Evolutionary conservation across 2,329 filamentous ascomycete genomes (phyloP).

Genomic region (Lasiodiplodia hormozganensis): DNA sequence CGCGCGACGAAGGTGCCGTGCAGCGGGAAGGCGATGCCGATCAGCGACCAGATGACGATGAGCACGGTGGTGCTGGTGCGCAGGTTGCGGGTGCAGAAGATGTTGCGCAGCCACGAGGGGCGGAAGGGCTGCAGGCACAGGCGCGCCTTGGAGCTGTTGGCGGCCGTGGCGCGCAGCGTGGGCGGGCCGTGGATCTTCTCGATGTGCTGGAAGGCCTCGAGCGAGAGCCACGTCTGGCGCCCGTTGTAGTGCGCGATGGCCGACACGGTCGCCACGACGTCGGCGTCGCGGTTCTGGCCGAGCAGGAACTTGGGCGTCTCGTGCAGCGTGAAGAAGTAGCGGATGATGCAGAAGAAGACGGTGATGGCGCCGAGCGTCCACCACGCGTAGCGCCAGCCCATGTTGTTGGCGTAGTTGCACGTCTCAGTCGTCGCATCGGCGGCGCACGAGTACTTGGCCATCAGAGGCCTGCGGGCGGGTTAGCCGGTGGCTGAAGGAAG

Average conservation of each 20-base stretch:
- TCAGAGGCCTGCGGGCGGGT: constrained; percentile 9
- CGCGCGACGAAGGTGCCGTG: constrained; percentile 61
- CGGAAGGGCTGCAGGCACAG: constrained; percentile 36
- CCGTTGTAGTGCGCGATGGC: constrained; percentile 53
- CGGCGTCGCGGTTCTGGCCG: constrained; percentile 59
- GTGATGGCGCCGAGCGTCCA: constrained; percentile 51
- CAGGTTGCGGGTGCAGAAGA: constrained; percentile 50
- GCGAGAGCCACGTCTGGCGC: constrained; percentile 42
- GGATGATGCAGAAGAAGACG: constrained; percentile 56
- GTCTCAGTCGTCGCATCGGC: constrained; percentile 28
- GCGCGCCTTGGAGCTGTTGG: constrained; percentile 39
- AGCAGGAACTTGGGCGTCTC: constrained; percentile 69
- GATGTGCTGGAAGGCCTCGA: constrained; percentile 46
- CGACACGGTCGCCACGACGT: constrained; percentile 56
- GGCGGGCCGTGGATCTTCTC: constrained; percentile 39
- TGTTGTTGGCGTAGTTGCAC: constrained; percentile 39
- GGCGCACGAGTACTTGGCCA: constrained; percentile 29
- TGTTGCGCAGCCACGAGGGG: constrained; percentile 41
- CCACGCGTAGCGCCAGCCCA: constrained; percentile 54
- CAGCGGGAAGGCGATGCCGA: constrained; percentile 55
- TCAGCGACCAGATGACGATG: constrained; percentile 51
- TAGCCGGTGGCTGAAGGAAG: not conserved
- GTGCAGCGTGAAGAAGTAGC: constrained; percentile 61
- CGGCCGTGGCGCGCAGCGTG: not conserved
- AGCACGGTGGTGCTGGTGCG: constrained; percentile 47